Evolutionary conservation across 2,329 filamentous ascomycete genomes (phyloP).

Genomic region (Uncinocarpus reesii): DNA sequence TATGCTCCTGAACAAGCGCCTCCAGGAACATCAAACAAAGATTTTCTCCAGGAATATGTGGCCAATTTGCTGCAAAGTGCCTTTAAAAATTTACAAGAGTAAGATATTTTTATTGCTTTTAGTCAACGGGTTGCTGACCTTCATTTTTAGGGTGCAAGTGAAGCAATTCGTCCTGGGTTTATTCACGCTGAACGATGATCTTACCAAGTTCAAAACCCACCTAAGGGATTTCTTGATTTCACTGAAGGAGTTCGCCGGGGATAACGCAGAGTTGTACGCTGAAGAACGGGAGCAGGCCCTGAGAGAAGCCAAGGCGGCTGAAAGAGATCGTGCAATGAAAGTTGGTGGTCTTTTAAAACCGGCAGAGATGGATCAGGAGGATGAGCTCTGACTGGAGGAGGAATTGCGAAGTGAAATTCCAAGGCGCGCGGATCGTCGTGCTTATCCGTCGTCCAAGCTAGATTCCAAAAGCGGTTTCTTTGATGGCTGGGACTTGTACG

Average conservation of each 20-base stretch:
- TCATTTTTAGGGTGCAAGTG: slow-evolving; percentile 63
- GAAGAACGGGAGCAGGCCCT: slow-evolving; percentile 93
- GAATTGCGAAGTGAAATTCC: slow-evolving; percentile 54
- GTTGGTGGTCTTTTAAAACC: slow-evolving; percentile 93
- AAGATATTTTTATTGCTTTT: slow-evolving; percentile 31
- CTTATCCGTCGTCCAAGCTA: not conserved
- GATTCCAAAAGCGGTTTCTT: slow-evolving; percentile 22
- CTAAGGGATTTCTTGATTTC: slow-evolving; percentile 95
- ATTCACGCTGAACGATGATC: slow-evolving; percentile 77
- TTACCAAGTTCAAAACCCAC: slow-evolving; percentile 90
- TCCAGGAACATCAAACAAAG: slow-evolving; percentile 73
- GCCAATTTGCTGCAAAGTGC: slow-evolving; percentile 74
- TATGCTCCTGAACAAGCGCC: slow-evolving; percentile 77
- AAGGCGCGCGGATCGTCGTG: not conserved
- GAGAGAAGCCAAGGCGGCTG: slow-evolving; percentile 71
- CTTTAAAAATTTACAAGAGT: slow-evolving; percentile 87
- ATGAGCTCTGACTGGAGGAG: slow-evolving; percentile 69
- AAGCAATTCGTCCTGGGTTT: slow-evolving; percentile 79
- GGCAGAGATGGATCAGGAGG: slow-evolving; percentile 81
- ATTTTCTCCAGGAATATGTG: slow-evolving; percentile 83
- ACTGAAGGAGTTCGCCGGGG: slow-evolving; percentile 89
- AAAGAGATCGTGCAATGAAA: slow-evolving; percentile 86
- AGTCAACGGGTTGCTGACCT: slow-evolving; percentile 13
- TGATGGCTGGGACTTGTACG: slow-evolving; percentile 59
- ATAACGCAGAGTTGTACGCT: slow-evolving; percentile 86